Percentiles rank a stretch among this genome's conserved stretches.
These are phyloP conservation scores for Debaryomycetaceae sp. DNA, from an alignment of 1,139 yeast species.

Conservation along the genomic window DNA sequence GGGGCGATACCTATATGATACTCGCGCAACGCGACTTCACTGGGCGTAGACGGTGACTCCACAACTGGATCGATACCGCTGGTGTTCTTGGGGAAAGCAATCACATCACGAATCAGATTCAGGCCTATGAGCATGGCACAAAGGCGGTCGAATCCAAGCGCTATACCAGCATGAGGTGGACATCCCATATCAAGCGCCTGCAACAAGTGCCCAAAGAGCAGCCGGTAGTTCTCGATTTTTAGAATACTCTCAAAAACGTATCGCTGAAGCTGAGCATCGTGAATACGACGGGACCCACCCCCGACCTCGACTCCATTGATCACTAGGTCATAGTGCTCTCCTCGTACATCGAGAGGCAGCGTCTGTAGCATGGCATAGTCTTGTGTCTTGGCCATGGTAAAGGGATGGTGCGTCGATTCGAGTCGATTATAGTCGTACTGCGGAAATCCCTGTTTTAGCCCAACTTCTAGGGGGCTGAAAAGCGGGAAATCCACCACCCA, in stretches of 20 bases:
- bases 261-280: slow-evolving; percentile 67
- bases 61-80: slow-evolving; percentile 85
- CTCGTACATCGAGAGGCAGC: slow-evolving; percentile 58
- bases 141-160: slow-evolving; percentile 87
- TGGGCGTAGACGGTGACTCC: slow-evolving; percentile 66
- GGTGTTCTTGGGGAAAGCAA: slow-evolving; percentile 91
- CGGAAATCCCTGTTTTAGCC: slow-evolving; percentile 39
- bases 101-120: slow-evolving; percentile 75
- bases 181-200: slow-evolving; percentile 82
- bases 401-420: slow-evolving; percentile 89
- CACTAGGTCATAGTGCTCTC: slow-evolving; percentile 94
- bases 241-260: slow-evolving; percentile 53
- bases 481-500: slow-evolving; percentile 93
- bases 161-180: slow-evolving; percentile 98
- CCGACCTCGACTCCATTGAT: slow-evolving; percentile 93
- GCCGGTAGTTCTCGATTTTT: slow-evolving; percentile 42
- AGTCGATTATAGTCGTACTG: slow-evolving; percentile 35
- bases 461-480: slow-evolving; percentile 57
- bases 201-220: slow-evolving; percentile 78
- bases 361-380: slow-evolving; percentile 49
- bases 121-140: slow-evolving; percentile 81
- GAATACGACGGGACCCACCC: slow-evolving; percentile 95
- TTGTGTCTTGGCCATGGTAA: slow-evolving; percentile 74
- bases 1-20: slow-evolving; percentile 34
- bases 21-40: slow-evolving; percentile 33